Percentiles rank a stretch among this genome's conserved stretches.
Evolutionary conservation across 2,329 filamentous ascomycete genomes (phyloP).

Genomic region (Pseudocercospora pini-densiflorae): DNA sequence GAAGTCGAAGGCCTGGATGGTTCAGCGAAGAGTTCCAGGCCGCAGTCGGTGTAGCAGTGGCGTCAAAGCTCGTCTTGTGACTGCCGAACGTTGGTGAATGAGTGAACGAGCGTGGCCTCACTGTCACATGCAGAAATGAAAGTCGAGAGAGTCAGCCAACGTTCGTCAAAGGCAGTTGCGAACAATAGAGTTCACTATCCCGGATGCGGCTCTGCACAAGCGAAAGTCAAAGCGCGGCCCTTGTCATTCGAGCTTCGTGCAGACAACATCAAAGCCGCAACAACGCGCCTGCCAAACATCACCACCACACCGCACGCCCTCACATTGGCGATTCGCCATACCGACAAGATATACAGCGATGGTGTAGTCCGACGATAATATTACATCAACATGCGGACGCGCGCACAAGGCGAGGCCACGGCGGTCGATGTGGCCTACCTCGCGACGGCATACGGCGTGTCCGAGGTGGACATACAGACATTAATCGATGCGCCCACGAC

Average conservation of each 20-base stretch:
- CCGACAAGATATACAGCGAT: constrained; percentile 13
- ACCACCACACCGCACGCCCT: background rate
- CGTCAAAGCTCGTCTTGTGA: background rate
- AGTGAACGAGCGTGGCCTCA: background rate
- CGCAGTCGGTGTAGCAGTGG: background rate
- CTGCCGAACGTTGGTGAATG: background rate
- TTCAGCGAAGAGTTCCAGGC: constrained; percentile 39
- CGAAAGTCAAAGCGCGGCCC: background rate
- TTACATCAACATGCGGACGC: constrained; percentile 53
- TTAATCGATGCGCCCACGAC: constrained; percentile 71
- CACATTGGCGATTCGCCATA: background rate
- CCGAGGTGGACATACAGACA: constrained; percentile 65
- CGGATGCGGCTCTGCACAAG: constrained; percentile 7
- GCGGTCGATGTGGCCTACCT: constrained; percentile 73
- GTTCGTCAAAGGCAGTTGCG: background rate
- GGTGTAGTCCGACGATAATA: constrained; percentile 17
- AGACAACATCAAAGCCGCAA: constrained; percentile 2
- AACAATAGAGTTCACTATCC: background rate
- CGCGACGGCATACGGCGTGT: constrained; percentile 71
- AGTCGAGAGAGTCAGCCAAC: constrained; percentile 2
- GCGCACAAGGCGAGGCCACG: constrained; percentile 47
- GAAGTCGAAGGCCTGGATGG: constrained; percentile 27
- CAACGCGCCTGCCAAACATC: constrained; percentile 6
- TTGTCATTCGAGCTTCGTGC: constrained; percentile 2
- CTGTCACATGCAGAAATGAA: background rate